Conservation (phyloP, 805 yeast species). For the Sugiyamaella marilandica region DNA sequence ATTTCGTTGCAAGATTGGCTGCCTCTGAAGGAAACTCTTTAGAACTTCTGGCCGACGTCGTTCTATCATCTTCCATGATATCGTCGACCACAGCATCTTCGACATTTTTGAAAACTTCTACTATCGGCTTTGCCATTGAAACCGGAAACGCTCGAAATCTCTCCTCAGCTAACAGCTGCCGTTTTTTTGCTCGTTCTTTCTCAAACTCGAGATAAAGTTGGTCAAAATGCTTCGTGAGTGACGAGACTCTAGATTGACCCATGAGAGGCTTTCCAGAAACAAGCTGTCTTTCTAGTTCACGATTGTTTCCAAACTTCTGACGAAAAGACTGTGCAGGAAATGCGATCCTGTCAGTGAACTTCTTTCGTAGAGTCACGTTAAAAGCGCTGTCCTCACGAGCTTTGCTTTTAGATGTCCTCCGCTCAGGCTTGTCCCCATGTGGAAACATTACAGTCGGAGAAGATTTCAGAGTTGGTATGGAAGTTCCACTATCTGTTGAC, state of each 20-base stretch:
- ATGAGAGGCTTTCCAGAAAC: conserved; percentile 6
- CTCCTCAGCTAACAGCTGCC: conserved; percentile 53
- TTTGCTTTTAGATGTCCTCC: neutral
- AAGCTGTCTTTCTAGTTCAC: conserved; percentile 25
- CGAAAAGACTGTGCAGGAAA: conserved; percentile 16
- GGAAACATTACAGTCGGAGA: neutral
- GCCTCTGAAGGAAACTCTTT: neutral
- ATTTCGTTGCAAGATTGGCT: neutral
- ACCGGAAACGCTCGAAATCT: conserved; percentile 67
- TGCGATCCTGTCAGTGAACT: conserved; percentile 15
- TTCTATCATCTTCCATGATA: neutral
- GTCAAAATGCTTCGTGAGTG: conserved; percentile 61
- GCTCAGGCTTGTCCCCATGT: neutral
- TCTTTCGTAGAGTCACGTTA: conserved; percentile 4
- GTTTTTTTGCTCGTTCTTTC: conserved; percentile 75
- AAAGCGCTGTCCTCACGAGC: neutral
- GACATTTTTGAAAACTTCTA: conserved; percentile 82
- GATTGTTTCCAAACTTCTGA: conserved; percentile 16
- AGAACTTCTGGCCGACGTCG: conserved; percentile 6
- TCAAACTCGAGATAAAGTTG: conserved; percentile 82
- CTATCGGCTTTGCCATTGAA: conserved; percentile 75
- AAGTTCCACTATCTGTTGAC: conserved; percentile 4
- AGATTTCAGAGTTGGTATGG: conserved; percentile 11
- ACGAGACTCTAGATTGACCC: conserved; percentile 27
- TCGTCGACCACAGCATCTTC: conserved; percentile 63